phyloP scores from a whole-genome alignment of 495 filamentous ascomycete species.

The Barbatosphaeria neglecta region DNA sequence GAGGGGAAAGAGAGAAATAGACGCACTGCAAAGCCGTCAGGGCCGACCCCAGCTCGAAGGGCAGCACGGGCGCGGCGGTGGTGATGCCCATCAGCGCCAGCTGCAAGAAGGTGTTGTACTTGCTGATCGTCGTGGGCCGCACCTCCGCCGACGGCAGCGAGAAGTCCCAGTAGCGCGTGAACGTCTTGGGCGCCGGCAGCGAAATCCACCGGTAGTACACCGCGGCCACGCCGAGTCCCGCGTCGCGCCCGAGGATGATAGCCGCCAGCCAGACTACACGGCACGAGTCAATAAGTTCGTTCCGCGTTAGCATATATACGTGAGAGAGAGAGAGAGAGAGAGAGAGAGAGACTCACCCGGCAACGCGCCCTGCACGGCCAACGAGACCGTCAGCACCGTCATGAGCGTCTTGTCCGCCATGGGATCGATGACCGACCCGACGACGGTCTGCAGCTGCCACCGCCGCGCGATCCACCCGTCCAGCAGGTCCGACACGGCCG shows the following conservation, averaged over 20 bases:
- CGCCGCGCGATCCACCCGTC: slow-evolving; percentile 86
- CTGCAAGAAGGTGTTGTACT: slow-evolving; percentile 78
- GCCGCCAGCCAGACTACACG: slow-evolving; percentile 78
- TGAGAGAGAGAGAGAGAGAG: no score
- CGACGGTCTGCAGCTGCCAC: slow-evolving; percentile 83
- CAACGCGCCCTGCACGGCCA: slow-evolving; percentile 70
- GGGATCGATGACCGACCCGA: slow-evolving; percentile 91
- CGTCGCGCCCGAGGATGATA: slow-evolving; percentile 82
- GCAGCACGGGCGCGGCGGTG: slow-evolving; percentile 59
- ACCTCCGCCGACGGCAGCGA: slow-evolving; percentile 87
- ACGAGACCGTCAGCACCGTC: slow-evolving; percentile 75
- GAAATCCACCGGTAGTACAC: slow-evolving; percentile 94
- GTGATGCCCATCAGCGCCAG: slow-evolving; percentile 66
- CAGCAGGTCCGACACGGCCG: slow-evolving; percentile 79
- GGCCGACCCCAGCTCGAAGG: slow-evolving; percentile 40
- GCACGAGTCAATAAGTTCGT: slow-evolving; percentile 1
- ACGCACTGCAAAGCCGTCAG: slow-evolving; percentile 67
- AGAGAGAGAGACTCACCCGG: slow-evolving; percentile 44
- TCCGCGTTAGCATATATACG: not conserved
- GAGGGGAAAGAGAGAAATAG: slow-evolving; percentile 5
- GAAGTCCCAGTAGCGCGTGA: slow-evolving; percentile 95
- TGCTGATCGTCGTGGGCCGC: slow-evolving; percentile 79
- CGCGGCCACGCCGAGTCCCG: slow-evolving; percentile 75
- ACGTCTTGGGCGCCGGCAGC: slow-evolving; percentile 83
- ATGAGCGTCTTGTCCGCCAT: slow-evolving; percentile 95